These are phyloP conservation scores for Pisolithus albus DNA, from an alignment of 768 basidiomycete species.

Conservation along the genomic window DNA sequence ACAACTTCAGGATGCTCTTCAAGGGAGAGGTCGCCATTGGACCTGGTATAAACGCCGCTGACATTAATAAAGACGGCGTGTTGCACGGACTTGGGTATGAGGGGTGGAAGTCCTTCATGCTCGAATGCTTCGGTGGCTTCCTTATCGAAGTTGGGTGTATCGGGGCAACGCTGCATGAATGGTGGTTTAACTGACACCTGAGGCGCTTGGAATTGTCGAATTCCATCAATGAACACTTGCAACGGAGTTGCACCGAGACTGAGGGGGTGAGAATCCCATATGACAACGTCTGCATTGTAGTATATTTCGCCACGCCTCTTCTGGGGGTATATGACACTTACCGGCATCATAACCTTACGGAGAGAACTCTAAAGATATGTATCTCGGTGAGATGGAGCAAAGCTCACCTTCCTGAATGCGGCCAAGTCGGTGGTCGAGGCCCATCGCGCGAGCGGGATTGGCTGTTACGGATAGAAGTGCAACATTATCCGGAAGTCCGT, in stretches of 20 bases:
- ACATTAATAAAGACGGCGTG: slow-evolving; percentile 65
- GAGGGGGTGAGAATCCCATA: slow-evolving; percentile 75
- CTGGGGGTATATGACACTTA: slow-evolving; percentile 8
- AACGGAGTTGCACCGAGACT: slow-evolving; percentile 66
- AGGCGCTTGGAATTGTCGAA: slow-evolving; percentile 56
- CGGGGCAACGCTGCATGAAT: slow-evolving; percentile 41
- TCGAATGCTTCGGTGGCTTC: slow-evolving; percentile 56
- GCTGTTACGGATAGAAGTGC: slow-evolving; percentile 64
- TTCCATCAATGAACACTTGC: slow-evolving; percentile 82
- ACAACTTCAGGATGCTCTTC: slow-evolving; percentile 23
- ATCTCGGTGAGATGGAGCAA: background rate
- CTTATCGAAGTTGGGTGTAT: slow-evolving; percentile 62
- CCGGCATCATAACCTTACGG: slow-evolving; percentile 40
- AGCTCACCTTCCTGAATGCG: slow-evolving; percentile 41
- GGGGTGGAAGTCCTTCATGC: slow-evolving; percentile 72
- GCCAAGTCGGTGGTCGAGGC: slow-evolving; percentile 74
- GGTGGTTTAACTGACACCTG: slow-evolving; percentile 32
- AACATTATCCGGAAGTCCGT: slow-evolving; percentile 49
- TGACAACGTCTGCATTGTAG: slow-evolving; percentile 46
- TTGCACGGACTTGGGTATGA: slow-evolving; percentile 33
- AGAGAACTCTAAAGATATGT: background rate
- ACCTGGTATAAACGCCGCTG: slow-evolving; percentile 35
- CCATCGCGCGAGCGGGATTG: slow-evolving; percentile 55
- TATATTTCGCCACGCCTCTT: background rate
- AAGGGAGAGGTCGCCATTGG: slow-evolving; percentile 17